phyloP scores from a whole-genome alignment of 2,329 filamentous ascomycete genomes.

The Rhynchosporium secalis region DNA sequence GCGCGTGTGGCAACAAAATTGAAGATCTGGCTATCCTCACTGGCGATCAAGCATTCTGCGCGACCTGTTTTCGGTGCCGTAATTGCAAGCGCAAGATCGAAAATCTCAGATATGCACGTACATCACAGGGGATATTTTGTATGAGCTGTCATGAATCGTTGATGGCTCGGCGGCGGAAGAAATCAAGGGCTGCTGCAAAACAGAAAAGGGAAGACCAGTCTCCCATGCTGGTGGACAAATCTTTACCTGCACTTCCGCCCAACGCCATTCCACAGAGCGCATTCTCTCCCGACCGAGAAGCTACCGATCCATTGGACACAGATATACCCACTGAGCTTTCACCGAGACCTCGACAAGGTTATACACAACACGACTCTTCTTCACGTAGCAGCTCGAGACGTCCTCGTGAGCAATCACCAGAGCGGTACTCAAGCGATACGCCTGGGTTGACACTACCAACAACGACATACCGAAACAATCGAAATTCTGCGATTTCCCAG shows the following conservation, averaged over 20 bases:
- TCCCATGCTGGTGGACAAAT: conserved; percentile 82
- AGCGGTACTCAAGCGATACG: conserved; percentile 47
- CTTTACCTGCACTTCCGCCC: conserved; percentile 84
- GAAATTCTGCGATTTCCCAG: conserved; percentile 68
- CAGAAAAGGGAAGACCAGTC: conserved; percentile 64
- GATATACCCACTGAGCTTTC: conserved; percentile 71
- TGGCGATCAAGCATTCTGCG: conserved; percentile 96
- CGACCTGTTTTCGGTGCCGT: conserved; percentile 92
- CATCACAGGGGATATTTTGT: conserved; percentile 97
- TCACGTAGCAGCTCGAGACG: conserved; percentile 54
- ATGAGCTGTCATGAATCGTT: conserved; percentile 98
- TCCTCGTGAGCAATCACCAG: conserved; percentile 51
- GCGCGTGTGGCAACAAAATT: conserved; percentile 94
- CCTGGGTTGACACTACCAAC: conserved; percentile 69
- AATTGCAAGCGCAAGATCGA: conserved; percentile 99
- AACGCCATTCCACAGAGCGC: conserved; percentile 64
- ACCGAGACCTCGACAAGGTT: conserved; percentile 56
- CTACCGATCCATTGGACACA: conserved; percentile 59
- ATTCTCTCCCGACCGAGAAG: conserved; percentile 57
- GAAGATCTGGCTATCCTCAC: conserved; percentile 97
- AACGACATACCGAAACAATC: conserved; percentile 75
- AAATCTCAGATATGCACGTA: conserved; percentile 94
- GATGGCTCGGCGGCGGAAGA: conserved; percentile 90
- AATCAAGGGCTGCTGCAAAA: conserved; percentile 67
- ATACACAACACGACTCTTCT: conserved; percentile 54